Conservation (phyloP, 2,329 filamentous ascomycete species). For the Alternaria brassicicola region DNA sequence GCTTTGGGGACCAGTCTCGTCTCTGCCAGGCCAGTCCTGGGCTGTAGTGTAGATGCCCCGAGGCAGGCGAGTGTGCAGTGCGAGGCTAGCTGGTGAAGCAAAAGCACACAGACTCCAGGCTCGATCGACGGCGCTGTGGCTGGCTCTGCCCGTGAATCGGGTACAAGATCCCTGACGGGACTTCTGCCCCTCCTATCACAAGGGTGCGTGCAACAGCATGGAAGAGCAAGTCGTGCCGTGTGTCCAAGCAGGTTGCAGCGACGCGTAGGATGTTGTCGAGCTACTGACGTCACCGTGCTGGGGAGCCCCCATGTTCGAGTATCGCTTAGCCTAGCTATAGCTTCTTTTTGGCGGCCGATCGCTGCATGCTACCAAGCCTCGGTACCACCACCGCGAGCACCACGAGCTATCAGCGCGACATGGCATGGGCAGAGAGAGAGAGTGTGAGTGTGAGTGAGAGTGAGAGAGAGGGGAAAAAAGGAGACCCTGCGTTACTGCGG, state of each 20-base stretch:
- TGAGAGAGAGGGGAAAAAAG: too few relatives aligned
- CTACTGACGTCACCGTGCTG: slow-evolving; percentile 11
- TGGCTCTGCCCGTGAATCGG: slow-evolving; percentile 29
- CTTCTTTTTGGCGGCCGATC: slow-evolving; percentile 20
- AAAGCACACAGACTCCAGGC: slow-evolving; percentile 28
- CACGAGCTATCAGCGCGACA: not conserved
- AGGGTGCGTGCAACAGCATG: slow-evolving; percentile 28
- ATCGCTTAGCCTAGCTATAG: slow-evolving; percentile 22
- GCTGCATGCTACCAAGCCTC: slow-evolving; percentile 11
- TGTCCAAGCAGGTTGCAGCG: slow-evolving; percentile 13
- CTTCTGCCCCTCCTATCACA: slow-evolving; percentile 28
- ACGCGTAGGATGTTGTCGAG: slow-evolving; percentile 8
- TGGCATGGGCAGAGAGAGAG: too few relatives aligned
- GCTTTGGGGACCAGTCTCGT: not conserved
- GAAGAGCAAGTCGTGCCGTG: slow-evolving; percentile 25
- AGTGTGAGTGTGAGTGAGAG: too few relatives aligned
- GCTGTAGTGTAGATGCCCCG: not conserved
- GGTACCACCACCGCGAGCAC: slow-evolving; percentile 10
- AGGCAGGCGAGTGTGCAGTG: not conserved
- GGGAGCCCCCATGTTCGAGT: slow-evolving; percentile 10
- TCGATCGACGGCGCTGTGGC: slow-evolving; percentile 39
- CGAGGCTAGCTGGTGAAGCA: slow-evolving; percentile 7
- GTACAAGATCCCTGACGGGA: slow-evolving; percentile 19
- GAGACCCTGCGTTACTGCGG: slow-evolving; percentile 15
- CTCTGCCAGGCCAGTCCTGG: not conserved